Evolutionary conservation across 495 filamentous ascomycete species (phyloP).

Genomic region (Penicillium subrubescens): DNA sequence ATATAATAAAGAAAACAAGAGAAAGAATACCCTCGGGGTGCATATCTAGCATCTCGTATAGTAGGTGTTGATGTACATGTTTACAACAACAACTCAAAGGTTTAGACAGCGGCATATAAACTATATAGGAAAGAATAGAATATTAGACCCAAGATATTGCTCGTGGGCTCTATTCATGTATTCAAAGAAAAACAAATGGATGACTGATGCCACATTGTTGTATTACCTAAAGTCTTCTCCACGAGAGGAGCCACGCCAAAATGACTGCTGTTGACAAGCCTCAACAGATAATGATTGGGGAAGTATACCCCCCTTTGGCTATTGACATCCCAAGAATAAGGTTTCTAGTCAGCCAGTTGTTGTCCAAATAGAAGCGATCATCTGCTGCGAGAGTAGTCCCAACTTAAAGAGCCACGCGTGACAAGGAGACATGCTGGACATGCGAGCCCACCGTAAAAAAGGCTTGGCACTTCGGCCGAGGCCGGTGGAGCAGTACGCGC

Average conservation of each 20-base stretch:
- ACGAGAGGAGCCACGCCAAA: not conserved
- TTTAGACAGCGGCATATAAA: not conserved
- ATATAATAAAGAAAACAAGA: not conserved
- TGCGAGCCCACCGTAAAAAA: not conserved
- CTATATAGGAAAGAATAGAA: not conserved
- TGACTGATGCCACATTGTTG: not conserved
- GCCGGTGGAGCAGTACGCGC: constrained; percentile 12
- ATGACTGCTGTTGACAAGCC: not conserved
- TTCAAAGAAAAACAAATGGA: not conserved
- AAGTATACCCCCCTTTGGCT: not conserved
- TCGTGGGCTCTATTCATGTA: not conserved
- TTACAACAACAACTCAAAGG: not conserved
- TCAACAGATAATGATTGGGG: not conserved
- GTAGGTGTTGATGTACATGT: too few relatives aligned
- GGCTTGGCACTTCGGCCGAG: constrained; percentile 23
- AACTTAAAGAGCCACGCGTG: not conserved
- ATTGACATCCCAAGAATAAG: not conserved
- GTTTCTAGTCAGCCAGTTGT: not conserved
- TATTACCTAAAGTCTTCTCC: not conserved
- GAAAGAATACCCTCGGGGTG: not conserved
- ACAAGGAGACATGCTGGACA: constrained; percentile 1
- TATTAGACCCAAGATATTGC: not conserved
- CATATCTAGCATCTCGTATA: not conserved
- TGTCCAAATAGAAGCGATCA: not conserved
- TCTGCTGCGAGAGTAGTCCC: not conserved